Conservation (phyloP, 257 asterid genomes). For the Eucommia ulmoides region DNA sequence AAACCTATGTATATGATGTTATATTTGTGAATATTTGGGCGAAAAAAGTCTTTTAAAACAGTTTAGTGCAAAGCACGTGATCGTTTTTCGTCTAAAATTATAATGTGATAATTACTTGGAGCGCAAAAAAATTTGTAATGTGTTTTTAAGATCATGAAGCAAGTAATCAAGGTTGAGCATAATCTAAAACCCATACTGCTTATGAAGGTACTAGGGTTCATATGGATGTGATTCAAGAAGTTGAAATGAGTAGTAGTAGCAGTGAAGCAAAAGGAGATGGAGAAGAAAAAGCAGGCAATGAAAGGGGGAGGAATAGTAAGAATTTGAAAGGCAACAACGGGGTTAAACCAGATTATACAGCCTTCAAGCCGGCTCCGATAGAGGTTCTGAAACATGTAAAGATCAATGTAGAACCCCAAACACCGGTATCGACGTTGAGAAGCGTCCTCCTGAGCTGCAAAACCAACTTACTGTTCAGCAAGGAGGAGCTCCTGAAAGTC, state of each 20-base stretch:
- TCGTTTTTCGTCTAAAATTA: too few relatives aligned
- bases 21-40: too few relatives aligned
- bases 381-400: constrained; percentile 28
- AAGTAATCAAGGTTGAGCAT: too few relatives aligned
- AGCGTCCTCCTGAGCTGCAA: constrained; percentile 24
- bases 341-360: background rate
- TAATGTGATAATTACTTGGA: too few relatives aligned
- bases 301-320: background rate
- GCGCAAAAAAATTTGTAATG: too few relatives aligned
- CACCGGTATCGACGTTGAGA: constrained; percentile 34
- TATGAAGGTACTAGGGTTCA: background rate
- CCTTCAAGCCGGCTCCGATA: constrained; percentile 17
- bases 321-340: constrained; percentile 5
- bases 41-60: too few relatives aligned
- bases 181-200: background rate
- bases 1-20: too few relatives aligned
- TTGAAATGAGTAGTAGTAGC: background rate
- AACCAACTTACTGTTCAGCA: constrained; percentile 28
- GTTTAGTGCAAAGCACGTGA: too few relatives aligned
- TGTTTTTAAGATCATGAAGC: too few relatives aligned
- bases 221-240: background rate
- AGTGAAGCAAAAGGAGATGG: background rate
- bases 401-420: constrained; percentile 19
- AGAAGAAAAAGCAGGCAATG: background rate
- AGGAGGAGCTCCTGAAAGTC: constrained; percentile 30